Evolutionary conservation across 2,329 filamentous ascomycete genomes (phyloP), one percentile per base, ranked within the genome.

Genomic region (Elsinoe ampelina): DNA sequence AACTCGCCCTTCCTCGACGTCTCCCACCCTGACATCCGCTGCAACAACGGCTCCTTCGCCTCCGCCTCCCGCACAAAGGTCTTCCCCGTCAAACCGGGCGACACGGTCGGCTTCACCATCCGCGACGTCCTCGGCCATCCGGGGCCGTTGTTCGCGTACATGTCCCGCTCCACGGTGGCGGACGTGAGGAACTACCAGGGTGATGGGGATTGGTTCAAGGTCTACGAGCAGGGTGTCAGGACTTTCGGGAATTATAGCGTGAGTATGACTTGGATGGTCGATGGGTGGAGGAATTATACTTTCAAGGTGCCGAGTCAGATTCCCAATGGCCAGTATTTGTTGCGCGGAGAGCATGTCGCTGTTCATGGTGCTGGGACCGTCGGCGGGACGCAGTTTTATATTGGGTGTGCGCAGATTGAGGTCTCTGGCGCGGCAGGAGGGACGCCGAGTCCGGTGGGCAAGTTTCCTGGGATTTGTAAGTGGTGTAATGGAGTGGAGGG

Each of bases 291-390:
- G 54, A 19, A 57, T 48, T 50, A 58, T 55, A 50, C 35, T 12
- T 63, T 63, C 68, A 70, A 68, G 58, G 65, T 81, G 58, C 79
- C 79, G 38, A 63, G 69, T 22, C 76, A 74, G 67, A 72, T 81
- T 59, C 75, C 77, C 5, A 70, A 76, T 1, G 79, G 79, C 48
- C 71, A 80, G 50, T 81, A 81, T 62, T 73, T 82, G 15, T 67
- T 82, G 63, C 73, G 79, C 38, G 74, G 76, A 26, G 78, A 81
- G 69, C 72, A 77, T 32, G 71, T 80, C 45, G 77, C 78, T 6
- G 69, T 81, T 36, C 78, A 81, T 67, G 77, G 79, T 19, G 77
- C 77, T n/a, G 54, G 50, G 20, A 45, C 41, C 20, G 26, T 43
- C 1, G 45, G 54, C 5, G 66, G 76, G 60, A 70, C 71, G 13